phyloP scores from a whole-genome alignment of 768 basidiomycete species.

The Pisolithus tinctorius region DNA sequence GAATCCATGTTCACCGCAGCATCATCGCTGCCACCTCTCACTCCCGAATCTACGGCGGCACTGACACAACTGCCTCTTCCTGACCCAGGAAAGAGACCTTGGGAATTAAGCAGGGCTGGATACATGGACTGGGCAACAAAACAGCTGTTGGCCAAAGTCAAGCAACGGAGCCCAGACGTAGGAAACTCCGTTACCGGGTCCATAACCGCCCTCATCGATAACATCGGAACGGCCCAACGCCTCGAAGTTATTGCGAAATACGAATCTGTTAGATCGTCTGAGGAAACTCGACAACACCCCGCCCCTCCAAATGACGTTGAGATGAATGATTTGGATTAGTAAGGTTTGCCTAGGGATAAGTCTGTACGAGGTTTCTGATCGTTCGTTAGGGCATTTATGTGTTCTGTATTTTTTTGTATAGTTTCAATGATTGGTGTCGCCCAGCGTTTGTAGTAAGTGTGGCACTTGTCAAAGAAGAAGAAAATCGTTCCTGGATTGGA shows the following conservation, averaged over 20 bases:
- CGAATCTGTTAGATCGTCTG: not conserved
- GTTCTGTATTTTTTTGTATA: too few relatives aligned
- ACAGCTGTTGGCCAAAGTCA: slow-evolving; percentile 38
- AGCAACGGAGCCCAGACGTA: slow-evolving; percentile 10
- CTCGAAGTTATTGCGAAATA: slow-evolving; percentile 13
- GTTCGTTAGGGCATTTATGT: too few relatives aligned
- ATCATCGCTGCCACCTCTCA: slow-evolving; percentile 42
- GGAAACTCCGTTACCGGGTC: slow-evolving; percentile 17
- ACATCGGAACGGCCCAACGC: slow-evolving; percentile 14
- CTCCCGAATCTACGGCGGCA: slow-evolving; percentile 33
- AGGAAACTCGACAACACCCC: not conserved
- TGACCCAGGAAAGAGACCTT: slow-evolving; percentile 63
- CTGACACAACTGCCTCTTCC: slow-evolving; percentile 26
- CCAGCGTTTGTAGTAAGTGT: too few relatives aligned
- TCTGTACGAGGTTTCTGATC: too few relatives aligned
- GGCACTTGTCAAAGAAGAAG: too few relatives aligned
- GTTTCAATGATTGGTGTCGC: too few relatives aligned
- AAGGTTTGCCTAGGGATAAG: too few relatives aligned
- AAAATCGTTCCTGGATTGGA: too few relatives aligned
- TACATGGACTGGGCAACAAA: slow-evolving; percentile 74
- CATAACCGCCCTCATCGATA: slow-evolving; percentile 12
- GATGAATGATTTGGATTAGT: not conserved
- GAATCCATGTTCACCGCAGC: slow-evolving; percentile 39
- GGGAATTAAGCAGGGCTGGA: slow-evolving; percentile 70
- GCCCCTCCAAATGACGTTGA: not conserved